phyloP scores from a whole-genome alignment of 192 early-diverging fungal genomes.

The Coemansia sp. region DNA sequence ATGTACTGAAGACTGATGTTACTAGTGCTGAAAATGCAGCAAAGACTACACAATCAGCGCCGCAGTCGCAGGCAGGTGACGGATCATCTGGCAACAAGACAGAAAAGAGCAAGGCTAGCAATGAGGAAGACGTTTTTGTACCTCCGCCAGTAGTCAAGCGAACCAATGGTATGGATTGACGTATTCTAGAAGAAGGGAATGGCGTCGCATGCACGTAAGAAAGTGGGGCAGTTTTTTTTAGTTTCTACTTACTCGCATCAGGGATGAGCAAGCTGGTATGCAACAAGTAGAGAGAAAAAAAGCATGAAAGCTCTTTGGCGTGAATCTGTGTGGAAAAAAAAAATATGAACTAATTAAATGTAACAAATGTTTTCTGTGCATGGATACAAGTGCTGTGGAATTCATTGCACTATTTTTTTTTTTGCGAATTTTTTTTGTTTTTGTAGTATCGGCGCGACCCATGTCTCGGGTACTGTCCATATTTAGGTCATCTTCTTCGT shows the following conservation, averaged over 20 bases:
- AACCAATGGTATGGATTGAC: slow-evolving; percentile 45
- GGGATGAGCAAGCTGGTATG: slow-evolving; percentile 6
- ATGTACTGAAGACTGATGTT: slow-evolving; percentile 7
- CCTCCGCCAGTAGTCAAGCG: slow-evolving; percentile 55
- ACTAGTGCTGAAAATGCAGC: background rate
- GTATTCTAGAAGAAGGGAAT: background rate
- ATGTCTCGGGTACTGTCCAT: slow-evolving; percentile 55
- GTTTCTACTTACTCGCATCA: background rate
- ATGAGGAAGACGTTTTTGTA: slow-evolving; percentile 36
- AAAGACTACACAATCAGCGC: background rate
- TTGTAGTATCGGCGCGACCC: slow-evolving; percentile 49
- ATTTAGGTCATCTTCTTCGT: slow-evolving; percentile 46
- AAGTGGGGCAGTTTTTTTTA: background rate
- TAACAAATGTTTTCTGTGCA: background rate
- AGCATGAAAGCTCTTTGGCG: background rate
- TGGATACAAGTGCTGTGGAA: background rate
- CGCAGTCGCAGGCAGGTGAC: slow-evolving; percentile 1
- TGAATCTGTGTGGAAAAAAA: background rate
- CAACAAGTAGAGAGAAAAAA: slow-evolving; percentile 5
- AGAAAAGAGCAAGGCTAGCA: slow-evolving; percentile 6
- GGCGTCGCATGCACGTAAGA: slow-evolving; percentile 1
- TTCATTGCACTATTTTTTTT: background rate
- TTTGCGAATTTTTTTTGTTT: background rate
- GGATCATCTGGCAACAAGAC: background rate
- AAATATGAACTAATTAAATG: background rate